Percentiles rank a stretch among this genome's conserved stretches.
These are phyloP conservation scores for Tilletia indica DNA, from an alignment of 1,284 basidiomycete species.

Conservation along the genomic window DNA sequence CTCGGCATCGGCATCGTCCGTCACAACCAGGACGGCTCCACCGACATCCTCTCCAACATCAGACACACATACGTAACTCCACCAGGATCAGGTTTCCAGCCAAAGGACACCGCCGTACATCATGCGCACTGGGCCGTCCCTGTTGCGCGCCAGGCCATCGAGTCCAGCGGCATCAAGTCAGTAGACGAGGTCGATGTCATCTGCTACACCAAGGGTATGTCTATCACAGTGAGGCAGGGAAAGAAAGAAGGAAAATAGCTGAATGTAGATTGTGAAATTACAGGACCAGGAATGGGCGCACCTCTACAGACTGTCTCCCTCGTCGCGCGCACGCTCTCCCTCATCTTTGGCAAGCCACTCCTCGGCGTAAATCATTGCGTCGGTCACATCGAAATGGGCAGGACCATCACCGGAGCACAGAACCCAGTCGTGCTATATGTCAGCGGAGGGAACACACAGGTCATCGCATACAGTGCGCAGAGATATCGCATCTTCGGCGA, in stretches of 20 bases:
- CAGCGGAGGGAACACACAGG: constrained; percentile 97
- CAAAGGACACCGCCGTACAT: constrained; percentile 89
- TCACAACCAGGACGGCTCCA: constrained; percentile 64
- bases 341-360: constrained; percentile 84
- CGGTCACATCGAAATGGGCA: constrained; percentile 97
- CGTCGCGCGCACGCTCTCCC: constrained; percentile 86
- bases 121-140: constrained; percentile 88
- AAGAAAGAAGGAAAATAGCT: too few relatives aligned
- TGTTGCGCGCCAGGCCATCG: constrained; percentile 78
- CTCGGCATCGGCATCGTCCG: constrained; percentile 91
- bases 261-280: neutral
- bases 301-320: constrained; percentile 91
- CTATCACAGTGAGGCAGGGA: too few relatives aligned
- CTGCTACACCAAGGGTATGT: constrained; percentile 88
- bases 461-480: constrained; percentile 89
- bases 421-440: constrained; percentile 98
- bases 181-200: constrained; percentile 86
- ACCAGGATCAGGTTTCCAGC: constrained; percentile 94
- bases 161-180: constrained; percentile 66
- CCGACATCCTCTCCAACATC: constrained; percentile 61
- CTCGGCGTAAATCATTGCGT: constrained; percentile 98
- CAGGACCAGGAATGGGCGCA: constrained; percentile 97
- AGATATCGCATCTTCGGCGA: constrained; percentile 99
- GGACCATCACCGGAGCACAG: constrained; percentile 86
- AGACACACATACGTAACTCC: constrained; percentile 98